Base-by-base conservation (phyloP, 805 yeast genomes). In the Barnettozyma salicaria region DNA sequence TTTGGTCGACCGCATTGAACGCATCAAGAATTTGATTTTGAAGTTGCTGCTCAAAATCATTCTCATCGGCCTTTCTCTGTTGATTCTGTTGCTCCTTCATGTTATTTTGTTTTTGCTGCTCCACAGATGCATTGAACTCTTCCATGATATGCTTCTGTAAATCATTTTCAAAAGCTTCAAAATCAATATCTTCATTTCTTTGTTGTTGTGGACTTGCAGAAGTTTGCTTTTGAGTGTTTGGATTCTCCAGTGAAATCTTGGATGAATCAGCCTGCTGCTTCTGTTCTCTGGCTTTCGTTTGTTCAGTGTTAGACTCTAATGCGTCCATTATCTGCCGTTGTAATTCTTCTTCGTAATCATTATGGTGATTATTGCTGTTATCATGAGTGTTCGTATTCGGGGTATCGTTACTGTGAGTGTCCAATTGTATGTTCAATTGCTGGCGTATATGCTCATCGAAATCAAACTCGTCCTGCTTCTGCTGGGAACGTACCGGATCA, bases 1-100 rank as follows among this genome's bases (percentile, higher is more conserved):
- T 17, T 36, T 42, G 34, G 19, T 50, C 28, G 36, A 47, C 37
- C 33, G 47, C 47, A 30, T 43, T 42, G 29, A 50, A 42, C 0
- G 49, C 55, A 18, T 50, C 47, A 49, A 52, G 39, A 18, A 52
- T 48, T 37, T 52, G 53, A 13, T 44, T 36, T 34, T 50, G 53
- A 17, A 50, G 19, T 22, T 53, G 45, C 4, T 39, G 30, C 24
- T 52, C 51, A 36, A 43, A 49, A 10, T 45, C 51, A 14, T 40
- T 36, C 5, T 40, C 42, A 24, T 27, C 24, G 19, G 4, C 11
- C 10, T 30, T 30, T 13, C 21, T 33, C 6, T 23, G 30, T 10
- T 32, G 31, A 9, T 13, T 26, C 24, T 25, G 16, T 24, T 12
- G 21, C 2, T 27, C 28, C 19, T 33, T 27, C 13, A 14, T 10